phyloP scores from a whole-genome alignment of 805 yeast genomes.

The Metschnikowia proteae region DNA sequence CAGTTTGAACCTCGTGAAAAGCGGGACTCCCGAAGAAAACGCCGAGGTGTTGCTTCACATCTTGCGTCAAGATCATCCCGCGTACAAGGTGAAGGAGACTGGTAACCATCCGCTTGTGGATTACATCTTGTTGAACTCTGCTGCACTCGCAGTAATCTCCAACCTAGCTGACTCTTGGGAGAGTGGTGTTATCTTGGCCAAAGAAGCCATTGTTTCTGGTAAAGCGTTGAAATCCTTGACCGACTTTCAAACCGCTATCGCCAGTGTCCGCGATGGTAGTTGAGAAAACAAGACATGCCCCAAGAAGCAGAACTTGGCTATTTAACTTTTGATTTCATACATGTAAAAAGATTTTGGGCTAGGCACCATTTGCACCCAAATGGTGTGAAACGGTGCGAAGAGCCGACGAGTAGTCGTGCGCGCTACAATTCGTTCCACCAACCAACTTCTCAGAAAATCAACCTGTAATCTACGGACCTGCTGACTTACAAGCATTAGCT shows the following conservation, averaged over 20 bases:
- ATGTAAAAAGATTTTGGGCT: too few species aligned
- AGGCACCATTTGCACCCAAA: not conserved
- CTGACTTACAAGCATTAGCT: not conserved
- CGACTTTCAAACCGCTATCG: constrained; percentile 37
- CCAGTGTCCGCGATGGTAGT: not conserved
- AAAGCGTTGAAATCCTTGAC: constrained; percentile 59
- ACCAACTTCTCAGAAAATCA: constrained; percentile 14
- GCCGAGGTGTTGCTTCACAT: constrained; percentile 54
- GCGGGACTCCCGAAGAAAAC: constrained; percentile 86
- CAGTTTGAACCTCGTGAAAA: constrained; percentile 59
- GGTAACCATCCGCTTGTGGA: constrained; percentile 65
- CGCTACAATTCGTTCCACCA: constrained; percentile 11
- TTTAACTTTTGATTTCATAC: not conserved
- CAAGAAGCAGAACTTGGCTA: not conserved
- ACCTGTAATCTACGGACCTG: constrained; percentile 6
- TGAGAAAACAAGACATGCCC: not conserved
- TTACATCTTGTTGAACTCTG: constrained; percentile 86
- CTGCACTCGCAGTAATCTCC: constrained; percentile 77
- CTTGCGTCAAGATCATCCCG: constrained; percentile 42
- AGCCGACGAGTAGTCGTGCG: constrained; percentile 14
- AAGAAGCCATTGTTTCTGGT: constrained; percentile 63
- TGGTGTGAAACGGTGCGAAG: not conserved
- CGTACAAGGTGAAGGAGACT: constrained; percentile 41
- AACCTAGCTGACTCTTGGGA: constrained; percentile 69
- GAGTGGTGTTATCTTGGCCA: constrained; percentile 73